Evolutionary conservation across 2,329 filamentous ascomycete species (phyloP), one percentile per base, ranked within the genome.

Genomic region (Aureobasidium sp.): DNA sequence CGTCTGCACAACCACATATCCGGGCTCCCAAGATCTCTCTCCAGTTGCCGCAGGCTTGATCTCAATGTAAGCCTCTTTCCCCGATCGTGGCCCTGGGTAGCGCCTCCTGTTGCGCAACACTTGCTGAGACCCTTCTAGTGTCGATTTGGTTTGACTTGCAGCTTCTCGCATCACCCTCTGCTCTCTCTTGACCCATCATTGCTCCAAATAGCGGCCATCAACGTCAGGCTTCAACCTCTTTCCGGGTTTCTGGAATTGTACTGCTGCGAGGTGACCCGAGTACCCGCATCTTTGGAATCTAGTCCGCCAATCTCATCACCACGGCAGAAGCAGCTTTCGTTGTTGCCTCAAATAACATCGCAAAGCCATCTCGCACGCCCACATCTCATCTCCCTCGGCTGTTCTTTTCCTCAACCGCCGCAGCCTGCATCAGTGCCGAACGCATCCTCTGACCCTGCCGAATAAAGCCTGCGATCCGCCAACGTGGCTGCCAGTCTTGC

Each of bases 401-500:
- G 46, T 51, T 51, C 34, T 29, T 51, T 60, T 51, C 57, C 57
- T 51, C 57, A 51, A 51, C 46, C 57, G 46, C 44, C 57, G 27
- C 46, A 60, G 57, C 57, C 34, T 36, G 55, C 55, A 58, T 58
- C 55, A n/a, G 4, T 37, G 23, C 34, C 57, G 26, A n/a, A 41
- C 34, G 9, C 57, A 42, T n/a, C 44, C 23, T 51, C 36, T 60
- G 36, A 51, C 46, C 57, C 57, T 60, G 26, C 57, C 48, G 57
- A 41, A 60, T 51, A 50, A 60, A 60, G 57, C 39, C 50, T 32
- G 37, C 34, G 32, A 69, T 76, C 77, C 75, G 79, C 74, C 78
- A 84, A 79, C 77, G 81, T 87, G 84, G 84, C 84, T 78, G 80
- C 84, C 72, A 81, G 83, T 69, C 81, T 84, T 71, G 79, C 82